Evolutionary conservation across 2,329 filamentous ascomycete species (phyloP).

Genomic region (Monilinia fructigena): DNA sequence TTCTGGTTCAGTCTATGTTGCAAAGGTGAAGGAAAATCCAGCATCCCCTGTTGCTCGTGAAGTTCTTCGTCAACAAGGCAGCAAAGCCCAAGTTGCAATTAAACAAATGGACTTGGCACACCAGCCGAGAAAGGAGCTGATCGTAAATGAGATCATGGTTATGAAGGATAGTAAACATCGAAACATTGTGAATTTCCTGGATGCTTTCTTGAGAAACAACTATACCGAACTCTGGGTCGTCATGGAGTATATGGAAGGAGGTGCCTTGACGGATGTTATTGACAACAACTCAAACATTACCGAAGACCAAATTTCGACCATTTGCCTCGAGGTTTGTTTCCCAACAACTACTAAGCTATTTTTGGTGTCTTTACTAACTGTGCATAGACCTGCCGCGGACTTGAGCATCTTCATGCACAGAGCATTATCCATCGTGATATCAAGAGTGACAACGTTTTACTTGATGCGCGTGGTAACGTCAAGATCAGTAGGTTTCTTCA

Average conservation of each 20-base stretch:
- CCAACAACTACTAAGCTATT: not conserved
- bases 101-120: conserved; percentile 99
- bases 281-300: conserved; percentile 94
- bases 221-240: conserved; percentile 98
- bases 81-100: conserved; percentile 88
- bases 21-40: conserved; percentile 86
- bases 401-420: conserved; percentile 91
- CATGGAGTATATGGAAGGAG: conserved; percentile 99
- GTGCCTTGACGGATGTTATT: conserved; percentile 95
- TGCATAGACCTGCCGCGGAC: conserved; percentile 82
- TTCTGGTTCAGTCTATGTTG: conserved; percentile 96
- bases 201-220: conserved; percentile 94
- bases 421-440: conserved; percentile 99
- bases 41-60: conserved; percentile 77
- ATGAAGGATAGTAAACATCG: conserved; percentile 99
- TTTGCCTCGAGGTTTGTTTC: conserved; percentile 81
- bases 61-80: conserved; percentile 74
- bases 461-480: conserved; percentile 92
- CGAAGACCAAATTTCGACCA: conserved; percentile 96
- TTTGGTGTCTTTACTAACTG: conserved; percentile 24
- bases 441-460: conserved; percentile 96
- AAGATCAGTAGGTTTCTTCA: conserved; percentile 75
- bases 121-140: conserved; percentile 95
- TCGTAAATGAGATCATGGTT: conserved; percentile 99
- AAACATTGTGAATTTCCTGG: conserved; percentile 98